A percentile compares a stretch with the other conserved stretches of the same genome.
Evolutionary conservation across 2,329 filamentous ascomycete genomes (phyloP).

Genomic region (Clarireedia paspali): DNA sequence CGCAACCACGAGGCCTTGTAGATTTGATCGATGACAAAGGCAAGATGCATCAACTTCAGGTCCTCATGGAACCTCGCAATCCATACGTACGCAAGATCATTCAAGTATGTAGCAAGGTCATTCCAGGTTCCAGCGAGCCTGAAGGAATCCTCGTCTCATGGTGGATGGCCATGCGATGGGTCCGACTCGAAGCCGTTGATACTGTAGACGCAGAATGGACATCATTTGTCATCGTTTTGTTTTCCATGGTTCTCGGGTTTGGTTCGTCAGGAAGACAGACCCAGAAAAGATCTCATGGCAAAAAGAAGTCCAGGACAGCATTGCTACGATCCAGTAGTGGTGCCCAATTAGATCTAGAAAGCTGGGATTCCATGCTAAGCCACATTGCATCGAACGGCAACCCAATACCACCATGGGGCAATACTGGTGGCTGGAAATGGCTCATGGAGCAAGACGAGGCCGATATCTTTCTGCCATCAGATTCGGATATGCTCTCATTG

Average conservation of each 20-base stretch:
- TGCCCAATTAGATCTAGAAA: slow-evolving; percentile 30
- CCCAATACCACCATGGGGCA: slow-evolving; percentile 47
- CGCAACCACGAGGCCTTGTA: slow-evolving; percentile 51
- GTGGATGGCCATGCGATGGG: slow-evolving; percentile 69
- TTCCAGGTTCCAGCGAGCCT: slow-evolving; percentile 50
- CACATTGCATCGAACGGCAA: slow-evolving; percentile 32
- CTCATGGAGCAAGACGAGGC: slow-evolving; percentile 45
- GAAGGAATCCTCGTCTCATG: slow-evolving; percentile 59
- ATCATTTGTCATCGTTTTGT: slow-evolving; percentile 53
- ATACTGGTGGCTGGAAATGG: slow-evolving; percentile 64
- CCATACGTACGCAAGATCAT: slow-evolving; percentile 55
- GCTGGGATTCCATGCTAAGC: slow-evolving; percentile 40
- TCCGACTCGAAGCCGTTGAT: slow-evolving; percentile 41
- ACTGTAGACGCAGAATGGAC: slow-evolving; percentile 60
- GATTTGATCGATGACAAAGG: slow-evolving; percentile 58
- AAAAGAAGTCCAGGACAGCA: slow-evolving; percentile 33
- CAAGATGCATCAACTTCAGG: slow-evolving; percentile 56
- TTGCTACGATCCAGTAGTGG: slow-evolving; percentile 43
- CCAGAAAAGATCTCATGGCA: slow-evolving; percentile 29
- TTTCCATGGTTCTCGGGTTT: slow-evolving; percentile 56
- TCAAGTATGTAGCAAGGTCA: slow-evolving; percentile 53
- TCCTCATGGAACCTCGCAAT: slow-evolving; percentile 59
- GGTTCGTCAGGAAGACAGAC: slow-evolving; percentile 33
- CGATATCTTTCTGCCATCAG: slow-evolving; percentile 18
- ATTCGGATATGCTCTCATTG: slow-evolving; percentile 11